Evolutionary conservation across 345 rosid species (phyloP), one percentile per base, ranked within the genome.

Genomic region (Anastatica hierochuntica): DNA sequence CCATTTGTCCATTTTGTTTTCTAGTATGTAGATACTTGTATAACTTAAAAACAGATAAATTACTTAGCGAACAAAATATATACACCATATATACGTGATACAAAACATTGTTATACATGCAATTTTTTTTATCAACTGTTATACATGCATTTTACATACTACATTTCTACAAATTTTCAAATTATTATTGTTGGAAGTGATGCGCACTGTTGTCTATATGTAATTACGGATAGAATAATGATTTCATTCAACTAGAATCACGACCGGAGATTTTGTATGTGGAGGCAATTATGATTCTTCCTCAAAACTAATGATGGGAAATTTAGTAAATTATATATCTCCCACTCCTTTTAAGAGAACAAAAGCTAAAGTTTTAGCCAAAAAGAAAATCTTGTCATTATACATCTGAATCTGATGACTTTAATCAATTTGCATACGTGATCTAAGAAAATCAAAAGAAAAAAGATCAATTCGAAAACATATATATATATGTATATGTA

Each of bases 241-340:
- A 63, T 46, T 19, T 14, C 60, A 63, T 19, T 53, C 10, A 62
- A 6, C 33, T 29, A 38, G 54, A 63, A 55, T 54, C 62, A 63
- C 36, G 62, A 63, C 62, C 62, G 14, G 29, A 48, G 68, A 63
- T 63, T 30, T 38, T 31, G 42, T 46, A 75, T 76, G 85, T 82
- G 84, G 67, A 49, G 61, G 63, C 76, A 73, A 82, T 82, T 46
- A 82, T 84, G 77, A 69, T 72, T 58, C 65, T 63, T 53, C 31
- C 53, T 30, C 23, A 53, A 75, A 30, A 15, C 56, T 55, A 55
- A 63, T 63, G 62, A 63, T 63, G 62, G 49, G 23, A 47, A 46
- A 34, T 12, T 46, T 20, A 30, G n/a, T 38, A 46, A 30, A 47
- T 31, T 43, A 44, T 35, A 53, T 39, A 23, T 39, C 47, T 15